A percentile compares a stretch with the other conserved stretches of the same genome.
These are phyloP conservation scores for Rhynchospora breviuscula DNA, from an alignment of 176 grass and related monocot species.

Conservation along the genomic window DNA sequence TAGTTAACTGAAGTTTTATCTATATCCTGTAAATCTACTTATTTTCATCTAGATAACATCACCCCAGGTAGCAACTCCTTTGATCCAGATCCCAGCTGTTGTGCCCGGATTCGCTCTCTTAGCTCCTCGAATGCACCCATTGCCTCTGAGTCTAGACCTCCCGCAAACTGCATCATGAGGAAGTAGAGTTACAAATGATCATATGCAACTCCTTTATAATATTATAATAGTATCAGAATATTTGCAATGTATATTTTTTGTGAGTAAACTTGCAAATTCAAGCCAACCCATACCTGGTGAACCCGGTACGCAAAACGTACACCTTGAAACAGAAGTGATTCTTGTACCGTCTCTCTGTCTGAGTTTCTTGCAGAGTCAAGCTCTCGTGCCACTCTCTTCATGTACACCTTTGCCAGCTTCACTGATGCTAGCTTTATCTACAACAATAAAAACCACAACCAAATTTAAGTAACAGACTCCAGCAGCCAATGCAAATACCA, in stretches of 20 bases:
- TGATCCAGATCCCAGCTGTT: slow-evolving; percentile 25
- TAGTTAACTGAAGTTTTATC: neutral
- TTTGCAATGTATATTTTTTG: neutral
- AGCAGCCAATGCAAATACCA: neutral
- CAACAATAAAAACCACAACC: neutral
- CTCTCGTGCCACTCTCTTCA: slow-evolving; percentile 65
- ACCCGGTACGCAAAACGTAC: slow-evolving; percentile 78
- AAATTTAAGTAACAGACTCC: neutral
- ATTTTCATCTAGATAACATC: slow-evolving; percentile 21
- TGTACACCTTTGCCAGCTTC: slow-evolving; percentile 68
- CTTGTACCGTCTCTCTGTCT: slow-evolving; percentile 49
- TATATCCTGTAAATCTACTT: neutral
- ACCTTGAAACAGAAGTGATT: slow-evolving; percentile 58
- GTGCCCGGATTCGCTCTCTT: slow-evolving; percentile 29
- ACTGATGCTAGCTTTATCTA: slow-evolving; percentile 80
- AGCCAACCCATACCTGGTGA: slow-evolving; percentile 47
- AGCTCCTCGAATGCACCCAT: slow-evolving; percentile 62
- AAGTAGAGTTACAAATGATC: slow-evolving; percentile 1
- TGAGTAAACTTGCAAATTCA: neutral
- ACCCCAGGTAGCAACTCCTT: slow-evolving; percentile 20
- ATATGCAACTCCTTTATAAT: neutral
- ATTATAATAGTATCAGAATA: neutral
- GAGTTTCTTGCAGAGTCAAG: slow-evolving; percentile 35
- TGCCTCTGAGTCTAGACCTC: slow-evolving; percentile 45
- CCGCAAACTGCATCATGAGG: slow-evolving; percentile 38